Percentiles rank a stretch among this genome's conserved stretches.
These are phyloP conservation scores for Aspergillus luchuensis DNA, from an alignment of 2,329 filamentous ascomycete species.

Conservation along the genomic window DNA sequence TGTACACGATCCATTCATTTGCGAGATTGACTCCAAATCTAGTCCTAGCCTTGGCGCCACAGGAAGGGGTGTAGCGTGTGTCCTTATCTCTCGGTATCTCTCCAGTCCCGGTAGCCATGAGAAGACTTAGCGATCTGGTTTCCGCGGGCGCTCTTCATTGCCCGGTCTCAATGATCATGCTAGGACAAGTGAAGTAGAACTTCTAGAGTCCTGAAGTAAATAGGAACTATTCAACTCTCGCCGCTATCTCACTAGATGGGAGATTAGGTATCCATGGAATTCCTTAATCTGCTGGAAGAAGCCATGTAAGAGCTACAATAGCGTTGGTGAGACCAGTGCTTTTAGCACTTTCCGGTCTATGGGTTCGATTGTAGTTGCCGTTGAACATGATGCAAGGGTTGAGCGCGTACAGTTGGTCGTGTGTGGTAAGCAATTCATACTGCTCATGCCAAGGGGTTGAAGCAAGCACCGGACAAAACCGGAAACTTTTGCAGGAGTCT, in stretches of 20 bases:
- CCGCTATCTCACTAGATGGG: too few relatives aligned
- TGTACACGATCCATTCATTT: too few relatives aligned
- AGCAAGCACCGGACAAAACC: not conserved
- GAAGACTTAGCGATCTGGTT: constrained; percentile 1
- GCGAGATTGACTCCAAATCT: too few relatives aligned
- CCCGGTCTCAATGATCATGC: not conserved
- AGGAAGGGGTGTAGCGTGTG: too few relatives aligned
- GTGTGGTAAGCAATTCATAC: not conserved
- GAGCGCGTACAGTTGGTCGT: not conserved
- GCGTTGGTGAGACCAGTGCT: not conserved
- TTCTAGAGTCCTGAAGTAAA: not conserved
- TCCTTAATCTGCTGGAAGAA: not conserved
- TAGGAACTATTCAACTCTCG: too few relatives aligned
- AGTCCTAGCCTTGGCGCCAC: too few relatives aligned
- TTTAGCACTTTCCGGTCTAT: not conserved
- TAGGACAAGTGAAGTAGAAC: not conserved
- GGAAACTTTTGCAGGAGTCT: too few relatives aligned
- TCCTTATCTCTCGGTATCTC: too few relatives aligned
- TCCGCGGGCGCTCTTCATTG: not conserved
- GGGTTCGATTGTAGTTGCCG: not conserved
- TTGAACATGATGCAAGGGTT: not conserved
- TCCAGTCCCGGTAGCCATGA: not conserved
- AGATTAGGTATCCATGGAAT: not conserved
- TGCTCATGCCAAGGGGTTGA: not conserved
- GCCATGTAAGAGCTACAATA: not conserved